Percentiles rank a stretch among this genome's conserved stretches.
These are phyloP conservation scores for Luffa acutangula DNA, from an alignment of 306 rosid genomes.

Conservation along the genomic window DNA sequence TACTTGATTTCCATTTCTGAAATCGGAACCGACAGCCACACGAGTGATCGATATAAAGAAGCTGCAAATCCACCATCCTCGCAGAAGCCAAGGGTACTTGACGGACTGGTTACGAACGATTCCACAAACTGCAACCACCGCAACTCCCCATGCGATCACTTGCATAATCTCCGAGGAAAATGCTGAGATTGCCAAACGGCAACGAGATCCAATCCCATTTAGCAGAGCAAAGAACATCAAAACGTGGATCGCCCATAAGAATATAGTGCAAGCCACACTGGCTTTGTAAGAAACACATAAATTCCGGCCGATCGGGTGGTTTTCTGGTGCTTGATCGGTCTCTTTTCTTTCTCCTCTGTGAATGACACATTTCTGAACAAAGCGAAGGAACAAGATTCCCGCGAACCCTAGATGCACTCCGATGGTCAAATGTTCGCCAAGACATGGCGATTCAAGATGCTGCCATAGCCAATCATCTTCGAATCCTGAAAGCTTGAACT, in stretches of 20 bases:
- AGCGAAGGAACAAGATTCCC: slow-evolving; percentile 27
- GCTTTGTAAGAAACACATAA: slow-evolving; percentile 30
- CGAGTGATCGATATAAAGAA: slow-evolving; percentile 34
- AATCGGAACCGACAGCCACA: slow-evolving; percentile 27
- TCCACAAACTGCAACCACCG: slow-evolving; percentile 27
- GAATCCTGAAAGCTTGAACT: slow-evolving; percentile 11
- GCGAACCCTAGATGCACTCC: slow-evolving; percentile 43
- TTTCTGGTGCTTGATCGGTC: slow-evolving; percentile 22
- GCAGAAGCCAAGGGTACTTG: slow-evolving; percentile 56
- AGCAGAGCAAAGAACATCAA: slow-evolving; percentile 25
- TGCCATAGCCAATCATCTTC: slow-evolving; percentile 31
- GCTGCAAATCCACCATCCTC: slow-evolving; percentile 80
- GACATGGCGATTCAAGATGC: slow-evolving; percentile 50
- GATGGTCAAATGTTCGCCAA: slow-evolving; percentile 53
- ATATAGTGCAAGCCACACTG: slow-evolving; percentile 36
- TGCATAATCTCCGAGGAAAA: slow-evolving; percentile 44
- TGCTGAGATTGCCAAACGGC: slow-evolving; percentile 24
- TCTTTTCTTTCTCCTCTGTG: slow-evolving; percentile 17
- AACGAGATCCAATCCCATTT: slow-evolving; percentile 35
- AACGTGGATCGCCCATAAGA: slow-evolving; percentile 31
- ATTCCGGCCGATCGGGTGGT: slow-evolving; percentile 12
- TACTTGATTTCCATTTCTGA: slow-evolving; percentile 20
- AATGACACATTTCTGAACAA: slow-evolving; percentile 13
- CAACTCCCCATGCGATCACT: slow-evolving; percentile 43
- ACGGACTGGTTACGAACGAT: slow-evolving; percentile 16